Percentiles rank a stretch among this genome's conserved stretches.
Evolutionary conservation across 2,329 filamentous ascomycete species (phyloP).

Genomic region (Aspergillus chevalieri): DNA sequence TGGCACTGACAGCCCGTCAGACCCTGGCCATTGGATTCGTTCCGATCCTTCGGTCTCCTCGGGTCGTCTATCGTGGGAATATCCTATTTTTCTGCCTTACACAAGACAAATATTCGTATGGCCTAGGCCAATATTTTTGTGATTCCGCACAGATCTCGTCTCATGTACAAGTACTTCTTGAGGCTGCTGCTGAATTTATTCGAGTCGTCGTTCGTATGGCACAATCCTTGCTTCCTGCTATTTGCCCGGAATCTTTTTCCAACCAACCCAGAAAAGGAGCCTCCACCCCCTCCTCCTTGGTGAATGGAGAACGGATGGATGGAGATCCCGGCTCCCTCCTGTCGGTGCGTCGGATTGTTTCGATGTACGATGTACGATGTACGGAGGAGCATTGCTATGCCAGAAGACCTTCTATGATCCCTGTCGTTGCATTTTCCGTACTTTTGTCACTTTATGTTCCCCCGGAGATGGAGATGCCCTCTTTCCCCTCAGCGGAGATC

Average conservation of each 20-base stretch:
- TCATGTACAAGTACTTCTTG: too few relatives aligned
- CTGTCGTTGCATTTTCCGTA: not conserved
- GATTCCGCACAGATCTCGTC: not conserved
- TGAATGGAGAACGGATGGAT: not conserved
- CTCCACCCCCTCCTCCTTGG: not conserved
- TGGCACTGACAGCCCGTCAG: not conserved
- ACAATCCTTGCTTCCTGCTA: slow-evolving; percentile 30
- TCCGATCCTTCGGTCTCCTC: not conserved
- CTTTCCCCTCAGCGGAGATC: not conserved
- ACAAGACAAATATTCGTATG: not conserved
- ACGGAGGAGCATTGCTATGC: not conserved
- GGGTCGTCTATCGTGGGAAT: not conserved
- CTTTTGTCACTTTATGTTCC: not conserved
- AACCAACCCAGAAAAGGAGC: not conserved
- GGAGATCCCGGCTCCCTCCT: not conserved
- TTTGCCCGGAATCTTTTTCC: not conserved
- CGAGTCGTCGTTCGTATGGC: not conserved
- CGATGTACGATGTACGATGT: not conserved
- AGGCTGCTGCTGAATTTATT: not conserved
- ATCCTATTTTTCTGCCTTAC: not conserved
- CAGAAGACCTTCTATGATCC: not conserved
- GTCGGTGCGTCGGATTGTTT: not conserved
- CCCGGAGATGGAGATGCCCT: too few relatives aligned
- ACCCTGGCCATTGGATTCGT: not conserved
- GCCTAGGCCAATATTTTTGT: not conserved